Evolutionary conservation across 2,329 filamentous ascomycete genomes (phyloP).

Genomic region (Fusarium virguliforme): DNA sequence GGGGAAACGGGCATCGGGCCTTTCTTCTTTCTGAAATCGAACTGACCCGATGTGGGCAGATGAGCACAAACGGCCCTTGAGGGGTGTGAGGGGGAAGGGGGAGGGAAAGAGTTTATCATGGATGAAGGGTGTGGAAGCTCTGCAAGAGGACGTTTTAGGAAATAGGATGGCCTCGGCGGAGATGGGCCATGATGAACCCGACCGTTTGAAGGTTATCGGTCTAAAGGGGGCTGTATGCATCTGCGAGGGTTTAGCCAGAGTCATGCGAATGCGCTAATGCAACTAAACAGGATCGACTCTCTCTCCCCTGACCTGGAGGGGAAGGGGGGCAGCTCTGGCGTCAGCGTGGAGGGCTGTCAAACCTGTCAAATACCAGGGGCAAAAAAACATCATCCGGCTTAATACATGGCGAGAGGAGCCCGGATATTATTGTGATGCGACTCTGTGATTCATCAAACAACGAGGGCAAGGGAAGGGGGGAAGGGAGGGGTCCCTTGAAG

Average conservation of each 20-base stretch:
- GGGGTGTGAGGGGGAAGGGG: not conserved
- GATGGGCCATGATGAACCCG: not conserved
- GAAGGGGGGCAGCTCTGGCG: slow-evolving; percentile 22
- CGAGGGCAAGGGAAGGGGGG: not conserved
- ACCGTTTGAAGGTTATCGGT: slow-evolving; percentile 41
- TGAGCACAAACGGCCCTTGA: slow-evolving; percentile 18
- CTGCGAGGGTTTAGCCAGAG: slow-evolving; percentile 2
- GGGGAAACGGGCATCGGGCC: slow-evolving; percentile 35
- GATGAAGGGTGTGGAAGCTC: slow-evolving; percentile 45
- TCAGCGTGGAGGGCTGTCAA: slow-evolving; percentile 36
- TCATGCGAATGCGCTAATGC: slow-evolving; percentile 32
- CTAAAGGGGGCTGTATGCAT: slow-evolving; percentile 35
- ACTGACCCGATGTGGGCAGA: slow-evolving; percentile 41
- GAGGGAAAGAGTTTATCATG: slow-evolving; percentile 17
- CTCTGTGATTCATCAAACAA: slow-evolving; percentile 9
- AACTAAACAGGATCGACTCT: slow-evolving; percentile 39
- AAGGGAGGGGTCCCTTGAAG: not conserved
- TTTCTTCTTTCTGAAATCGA: slow-evolving; percentile 31
- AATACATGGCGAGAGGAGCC: slow-evolving; percentile 4
- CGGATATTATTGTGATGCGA: slow-evolving; percentile 35
- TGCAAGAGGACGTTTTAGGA: slow-evolving; percentile 51
- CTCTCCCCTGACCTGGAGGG: slow-evolving; percentile 31
- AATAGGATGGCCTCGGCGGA: slow-evolving; percentile 35
- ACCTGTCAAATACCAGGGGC: slow-evolving; percentile 21
- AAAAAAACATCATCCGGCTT: slow-evolving; percentile 14